A percentile compares a stretch with the other conserved stretches of the same genome.
phyloP scores from a whole-genome alignment of 129 eudicot genomes.

The Artemisia annua region DNA sequence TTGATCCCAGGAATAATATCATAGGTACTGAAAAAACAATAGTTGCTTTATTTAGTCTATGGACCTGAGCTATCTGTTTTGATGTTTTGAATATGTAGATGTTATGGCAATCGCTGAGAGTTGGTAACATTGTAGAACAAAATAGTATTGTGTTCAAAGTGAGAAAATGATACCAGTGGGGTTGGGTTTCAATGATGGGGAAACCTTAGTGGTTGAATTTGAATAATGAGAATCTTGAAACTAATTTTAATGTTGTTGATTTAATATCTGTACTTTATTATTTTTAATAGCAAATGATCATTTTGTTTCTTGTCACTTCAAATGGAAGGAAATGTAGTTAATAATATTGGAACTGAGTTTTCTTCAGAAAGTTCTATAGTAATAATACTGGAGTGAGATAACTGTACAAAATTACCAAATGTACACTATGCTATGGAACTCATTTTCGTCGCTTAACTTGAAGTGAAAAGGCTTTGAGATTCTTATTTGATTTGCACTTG shows the following conservation, averaged over 20 bases:
- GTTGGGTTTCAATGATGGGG: conserved; percentile 22
- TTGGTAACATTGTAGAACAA: conserved; percentile 11
- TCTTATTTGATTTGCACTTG: not conserved
- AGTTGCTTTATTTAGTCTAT: conserved; percentile 3
- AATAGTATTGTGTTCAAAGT: conserved; percentile 17
- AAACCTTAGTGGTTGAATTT: conserved; percentile 13
- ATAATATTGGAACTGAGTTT: not conserved
- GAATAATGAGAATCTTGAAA: conserved; percentile 17
- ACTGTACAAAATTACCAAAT: too few relatives aligned
- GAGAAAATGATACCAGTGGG: conserved; percentile 23
- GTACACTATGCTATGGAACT: not conserved
- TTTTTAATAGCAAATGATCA: not conserved
- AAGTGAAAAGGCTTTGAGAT: not conserved
- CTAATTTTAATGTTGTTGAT: not conserved
- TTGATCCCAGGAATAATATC: conserved; percentile 19
- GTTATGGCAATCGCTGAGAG: conserved; percentile 17
- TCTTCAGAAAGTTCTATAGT: too few relatives aligned
- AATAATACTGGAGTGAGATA: too few relatives aligned
- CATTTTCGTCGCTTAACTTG: not conserved
- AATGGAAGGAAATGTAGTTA: not conserved
- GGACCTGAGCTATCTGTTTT: conserved; percentile 3
- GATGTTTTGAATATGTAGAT: conserved; percentile 17
- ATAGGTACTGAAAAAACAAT: conserved; percentile 6
- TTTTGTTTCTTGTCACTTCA: not conserved
- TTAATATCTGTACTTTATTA: not conserved